Base-by-base conservation (phyloP, 2,329 filamentous ascomycete genomes). In the Sordariomycetes sp. region DNA sequence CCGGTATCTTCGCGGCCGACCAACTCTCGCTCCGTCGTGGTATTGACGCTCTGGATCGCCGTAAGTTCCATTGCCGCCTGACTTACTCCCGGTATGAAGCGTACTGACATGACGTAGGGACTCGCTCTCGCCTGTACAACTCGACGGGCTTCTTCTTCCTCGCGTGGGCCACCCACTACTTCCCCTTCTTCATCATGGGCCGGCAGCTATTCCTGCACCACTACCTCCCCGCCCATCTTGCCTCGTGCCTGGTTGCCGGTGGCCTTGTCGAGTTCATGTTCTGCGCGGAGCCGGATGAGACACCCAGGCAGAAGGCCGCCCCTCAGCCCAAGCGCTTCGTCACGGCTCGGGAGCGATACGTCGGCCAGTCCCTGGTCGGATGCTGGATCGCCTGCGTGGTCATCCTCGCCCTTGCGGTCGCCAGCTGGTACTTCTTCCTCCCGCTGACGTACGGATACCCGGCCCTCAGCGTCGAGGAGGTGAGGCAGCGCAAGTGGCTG, bases 71-170 rank as follows among this genome's bases (percentile, higher is more conserved):
- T 53, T 24, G 22, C 10, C 22, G 22, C 13, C 28, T 42, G 22
- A 28, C 35, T 55, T 55, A 34, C 39, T 57, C 5, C 15, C 50
- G 20, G n/a, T 53, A 34, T 48, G 15, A 53, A 13, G 34, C 50
- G 10, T 24, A 57, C 68, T 75, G 67, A 76, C 66, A 58, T 7
- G 53, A 60, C 13, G 54, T 67, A 87, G 90, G 90, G 62, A 90
- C 94, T 34, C 91, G 94, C 62, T 91, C 89, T 25, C 90, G 91
- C 62, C 80, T 99, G 54, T 99, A 99, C 75, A 97, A 97, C 78
- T 96, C 90, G 57, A 97, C 94, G 0, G 94, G 94, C 25, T 99
- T 99, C 81, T 95, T 99, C 77, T 97, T 96, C 83, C 82, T 99
- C 58, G 90, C 90, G 58, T 99, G 94, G 94, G 90, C 89, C 15